phyloP scores from a whole-genome alignment of 192 early-diverging fungal species.

The Linnemannia zychae region DNA sequence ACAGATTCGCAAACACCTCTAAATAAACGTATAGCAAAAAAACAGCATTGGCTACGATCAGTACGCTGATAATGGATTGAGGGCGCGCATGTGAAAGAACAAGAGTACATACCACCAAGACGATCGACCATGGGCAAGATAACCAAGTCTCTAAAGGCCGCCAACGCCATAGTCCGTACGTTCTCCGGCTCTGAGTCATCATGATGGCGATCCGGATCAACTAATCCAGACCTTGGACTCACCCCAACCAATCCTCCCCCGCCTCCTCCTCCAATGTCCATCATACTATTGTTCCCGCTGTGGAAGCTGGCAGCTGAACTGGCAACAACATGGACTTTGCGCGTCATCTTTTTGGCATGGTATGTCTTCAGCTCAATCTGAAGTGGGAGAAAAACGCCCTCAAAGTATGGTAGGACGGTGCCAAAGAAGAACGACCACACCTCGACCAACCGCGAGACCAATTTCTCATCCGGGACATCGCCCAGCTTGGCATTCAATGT shows the following conservation, averaged over 20 bases:
- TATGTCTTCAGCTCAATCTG: constrained; percentile 53
- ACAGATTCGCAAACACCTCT: constrained; percentile 74
- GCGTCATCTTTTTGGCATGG: constrained; percentile 23
- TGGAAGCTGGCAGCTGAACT: constrained; percentile 12
- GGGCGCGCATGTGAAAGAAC: neutral
- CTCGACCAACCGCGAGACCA: constrained; percentile 76
- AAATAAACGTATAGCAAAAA: constrained; percentile 1
- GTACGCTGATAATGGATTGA: neutral
- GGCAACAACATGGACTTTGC: constrained; percentile 11
- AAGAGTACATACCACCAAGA: constrained; percentile 67
- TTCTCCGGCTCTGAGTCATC: constrained; percentile 65
- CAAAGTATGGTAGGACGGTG: constrained; percentile 87
- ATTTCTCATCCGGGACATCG: constrained; percentile 73
- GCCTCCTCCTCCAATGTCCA: neutral
- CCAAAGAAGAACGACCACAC: constrained; percentile 88
- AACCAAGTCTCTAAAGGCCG: constrained; percentile 76
- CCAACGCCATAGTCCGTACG: constrained; percentile 72
- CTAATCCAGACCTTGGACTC: constrained; percentile 25
- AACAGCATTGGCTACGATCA: neutral
- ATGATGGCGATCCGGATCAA: constrained; percentile 29
- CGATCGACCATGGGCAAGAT: constrained; percentile 72
- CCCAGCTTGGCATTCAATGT: constrained; percentile 76
- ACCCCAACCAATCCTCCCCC: constrained; percentile 4
- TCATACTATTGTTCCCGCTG: neutral
- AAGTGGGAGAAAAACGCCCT: constrained; percentile 88